Base-by-base conservation (phyloP, 2,329 filamentous ascomycete species). In the Epichloe hybrida region DNA sequence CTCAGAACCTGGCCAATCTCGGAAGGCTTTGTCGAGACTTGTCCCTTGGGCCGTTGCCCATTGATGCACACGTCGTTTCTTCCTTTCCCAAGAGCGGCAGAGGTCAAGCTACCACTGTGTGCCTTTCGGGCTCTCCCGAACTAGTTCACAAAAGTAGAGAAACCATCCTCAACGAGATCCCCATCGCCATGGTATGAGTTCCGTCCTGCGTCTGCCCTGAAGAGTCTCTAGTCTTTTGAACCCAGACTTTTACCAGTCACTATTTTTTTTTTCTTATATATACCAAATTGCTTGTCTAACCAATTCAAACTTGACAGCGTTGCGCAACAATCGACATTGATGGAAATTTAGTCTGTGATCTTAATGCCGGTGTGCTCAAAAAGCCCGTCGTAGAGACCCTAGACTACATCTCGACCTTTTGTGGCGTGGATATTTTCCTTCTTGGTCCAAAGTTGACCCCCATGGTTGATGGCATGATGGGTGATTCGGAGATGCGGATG, bases 401-500 rank as follows among this genome's bases (percentile, higher is more conserved):
- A 59, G 88, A 97, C 67, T 83, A 84, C 55, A 84, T 95, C 62
- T 87, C 93, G 11, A 79, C 76, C 57, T 94, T 86, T 63, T 96
- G 90, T 54, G 93, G 93, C 48, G 91, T 95, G 50, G 93, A 98
- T 67, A 94, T 98, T 59, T 98, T 98, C 68, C 75, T 98, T 46
- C 79, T 98, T 48, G 90, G 89, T 52, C 90, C 93, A 4, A 95
- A 94, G 68, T 77, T 90, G 56, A 83, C 85, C 31, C 85, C 87
- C 12, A 83, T 94, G 58, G 82, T 84, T 43, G 81, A 84, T 51
- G 77, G 82, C 40, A 74, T 86, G 55, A 86, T 86, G 44, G 88
- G 86, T 57, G 86, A 88, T 61, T 81, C 81, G 38, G 83, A 93
- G 61, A 83, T 93, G 61, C 86, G 86, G 58, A 84, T 88, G 60